Evolutionary conservation across 2,329 filamentous ascomycete species (phyloP), one percentile per base, ranked within the genome.

Genomic region (Cladophialophora carrionii): DNA sequence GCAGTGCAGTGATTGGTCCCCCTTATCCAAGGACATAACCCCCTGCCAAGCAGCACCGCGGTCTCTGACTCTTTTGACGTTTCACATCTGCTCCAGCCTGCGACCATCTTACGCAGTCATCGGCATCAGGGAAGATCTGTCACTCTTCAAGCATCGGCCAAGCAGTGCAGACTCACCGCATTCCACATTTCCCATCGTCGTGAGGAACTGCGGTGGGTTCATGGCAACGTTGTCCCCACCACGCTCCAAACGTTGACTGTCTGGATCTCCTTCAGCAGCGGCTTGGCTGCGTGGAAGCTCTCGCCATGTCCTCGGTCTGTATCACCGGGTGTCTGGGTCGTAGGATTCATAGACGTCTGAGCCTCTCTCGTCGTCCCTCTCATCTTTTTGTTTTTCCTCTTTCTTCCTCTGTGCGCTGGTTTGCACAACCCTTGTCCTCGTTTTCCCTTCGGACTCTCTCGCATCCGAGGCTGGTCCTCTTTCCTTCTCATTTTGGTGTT

Each of bases 391-490:
- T 53, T 24, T 12, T 32, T 60, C 32, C 24, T 41, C 34, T 26
- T 34, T 6, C 14, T 46, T 17, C 29, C 51, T 31, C 58, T 32
- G 58, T 22, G n/a, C 52, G 48, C 52, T 54, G 14, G 52, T 34
- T 24, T 48, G n/a, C 34, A 20, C 17, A 43, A 37, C 32, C 32
- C 49, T 41, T 26, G 58, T 26, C 49, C 24, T 8, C 48, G 24
- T 41, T n/a, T 54, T 46, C 20, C 32, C 32, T 22, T 34, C 17
- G 43, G 29, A 43, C 5, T 24, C 41, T 37, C n/a, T 43, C 49
- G 24, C 17, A 54, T 32, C 29, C 37, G 58, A 61, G 58, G 51
- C 58, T 61, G 57, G 57, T 60, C 57, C 57, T 61, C 58, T 31
- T 54, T 29, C n/a, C n/a, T 26, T 32, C 31, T 57, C 34, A 20